phyloP scores from a whole-genome alignment of 2,329 filamentous ascomycete species.

The Cercospora nicotianae region DNA sequence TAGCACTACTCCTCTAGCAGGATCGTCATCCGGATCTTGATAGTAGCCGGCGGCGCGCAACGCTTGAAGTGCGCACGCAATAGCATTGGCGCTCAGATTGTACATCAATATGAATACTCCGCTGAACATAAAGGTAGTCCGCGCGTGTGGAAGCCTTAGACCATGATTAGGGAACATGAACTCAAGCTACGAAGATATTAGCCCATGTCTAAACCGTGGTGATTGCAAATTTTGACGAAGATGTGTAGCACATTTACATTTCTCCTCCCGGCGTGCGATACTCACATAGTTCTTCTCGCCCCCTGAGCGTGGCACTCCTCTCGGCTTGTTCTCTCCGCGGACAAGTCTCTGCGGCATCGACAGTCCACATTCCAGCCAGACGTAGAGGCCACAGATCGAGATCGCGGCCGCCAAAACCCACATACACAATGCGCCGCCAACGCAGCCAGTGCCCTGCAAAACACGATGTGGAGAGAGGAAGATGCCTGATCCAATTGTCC shows the following conservation, averaged over 20 bases:
- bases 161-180: conserved; percentile 44
- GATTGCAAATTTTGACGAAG: neutral
- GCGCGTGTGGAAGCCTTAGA: conserved; percentile 38
- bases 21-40: conserved; percentile 13
- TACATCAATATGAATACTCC: conserved; percentile 50
- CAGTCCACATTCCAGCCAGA: conserved; percentile 50
- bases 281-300: conserved; percentile 53
- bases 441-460: conserved; percentile 30
- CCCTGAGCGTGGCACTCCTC: conserved; percentile 48
- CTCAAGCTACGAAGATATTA: neutral
- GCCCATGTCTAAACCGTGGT: neutral
- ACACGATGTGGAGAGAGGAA: conserved; percentile 30
- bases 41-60: conserved; percentile 39
- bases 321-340: conserved; percentile 41
- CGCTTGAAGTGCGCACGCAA: conserved; percentile 49
- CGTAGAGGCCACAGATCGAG: conserved; percentile 38
- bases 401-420: conserved; percentile 46
- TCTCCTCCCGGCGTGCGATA: conserved; percentile 30
- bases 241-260: neutral
- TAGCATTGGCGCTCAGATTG: conserved; percentile 53
- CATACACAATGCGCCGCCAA: conserved; percentile 40
- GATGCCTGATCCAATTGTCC: conserved; percentile 33
- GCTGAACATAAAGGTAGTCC: conserved; percentile 48
- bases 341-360: conserved; percentile 47
- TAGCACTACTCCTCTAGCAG: conserved; percentile 41